Conservation (phyloP, 1,284 basidiomycete species). For the Ceratobasidium papillatum region DNA sequence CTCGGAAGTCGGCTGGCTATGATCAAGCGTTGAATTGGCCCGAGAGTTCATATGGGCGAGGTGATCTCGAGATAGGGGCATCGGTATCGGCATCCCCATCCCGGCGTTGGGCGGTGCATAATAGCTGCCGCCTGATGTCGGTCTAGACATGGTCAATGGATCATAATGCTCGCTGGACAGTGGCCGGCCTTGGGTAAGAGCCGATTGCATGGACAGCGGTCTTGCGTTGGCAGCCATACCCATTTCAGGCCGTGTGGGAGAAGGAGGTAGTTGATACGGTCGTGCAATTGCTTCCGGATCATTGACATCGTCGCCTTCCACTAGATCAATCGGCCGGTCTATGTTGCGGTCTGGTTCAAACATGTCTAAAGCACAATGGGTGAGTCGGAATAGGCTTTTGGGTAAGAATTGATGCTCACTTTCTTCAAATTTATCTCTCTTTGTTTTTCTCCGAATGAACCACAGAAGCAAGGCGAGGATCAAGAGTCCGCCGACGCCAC, state of each 20-base stretch:
- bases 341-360: conserved; percentile 36
- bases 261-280: conserved; percentile 30
- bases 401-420: not conserved
- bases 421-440: conserved; percentile 33
- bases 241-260: conserved; percentile 33
- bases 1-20: conserved; percentile 18
- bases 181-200: not conserved
- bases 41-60: conserved; percentile 30
- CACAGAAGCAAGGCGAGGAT: conserved; percentile 10
- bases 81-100: conserved; percentile 30
- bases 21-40: conserved; percentile 21
- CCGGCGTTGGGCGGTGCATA: conserved; percentile 21
- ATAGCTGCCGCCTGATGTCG: conserved; percentile 26
- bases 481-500: conserved; percentile 29
- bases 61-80: conserved; percentile 34
- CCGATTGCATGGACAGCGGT: conserved; percentile 18
- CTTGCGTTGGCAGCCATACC: conserved; percentile 16
- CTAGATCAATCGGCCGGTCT: not conserved
- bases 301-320: conserved; percentile 31
- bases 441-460: conserved; percentile 31
- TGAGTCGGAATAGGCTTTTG: not conserved
- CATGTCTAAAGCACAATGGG: conserved; percentile 12
- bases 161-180: conserved; percentile 14
- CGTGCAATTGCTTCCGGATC: conserved; percentile 27
- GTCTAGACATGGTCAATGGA: not conserved